Evolutionary conservation across 148 eudicot species (phyloP).

Genomic region (Amaranthus palmeri): DNA sequence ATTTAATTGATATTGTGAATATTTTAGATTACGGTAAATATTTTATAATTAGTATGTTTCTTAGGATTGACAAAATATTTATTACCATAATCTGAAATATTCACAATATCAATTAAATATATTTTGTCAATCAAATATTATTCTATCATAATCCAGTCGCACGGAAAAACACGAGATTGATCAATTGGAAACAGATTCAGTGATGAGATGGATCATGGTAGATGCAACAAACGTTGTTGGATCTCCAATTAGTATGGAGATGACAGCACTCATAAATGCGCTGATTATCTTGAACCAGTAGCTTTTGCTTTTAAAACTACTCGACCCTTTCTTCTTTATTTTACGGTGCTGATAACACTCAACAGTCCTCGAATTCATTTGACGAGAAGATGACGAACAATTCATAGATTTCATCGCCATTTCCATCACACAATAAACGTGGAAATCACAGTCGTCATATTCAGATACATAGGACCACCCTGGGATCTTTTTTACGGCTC

Average conservation of each 20-base stretch:
- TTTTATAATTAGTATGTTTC: too few species aligned
- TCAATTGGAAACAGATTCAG: conserved; percentile 39
- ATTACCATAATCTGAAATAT: too few species aligned
- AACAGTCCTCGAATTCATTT: too few species aligned
- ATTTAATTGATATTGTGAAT: too few species aligned
- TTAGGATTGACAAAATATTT: too few species aligned
- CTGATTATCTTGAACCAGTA: neutral
- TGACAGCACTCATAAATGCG: neutral
- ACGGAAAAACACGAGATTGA: conserved; percentile 32
- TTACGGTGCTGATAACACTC: too few species aligned
- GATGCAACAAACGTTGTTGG: neutral
- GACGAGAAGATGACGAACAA: neutral
- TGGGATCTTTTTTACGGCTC: neutral
- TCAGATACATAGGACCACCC: conserved; percentile 12
- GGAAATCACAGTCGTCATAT: neutral
- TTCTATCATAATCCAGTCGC: conserved; percentile 38
- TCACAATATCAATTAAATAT: too few species aligned
- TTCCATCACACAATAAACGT: conserved; percentile 1
- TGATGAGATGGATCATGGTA: neutral
- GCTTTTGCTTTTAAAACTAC: neutral
- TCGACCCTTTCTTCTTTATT: neutral
- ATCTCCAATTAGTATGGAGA: conserved; percentile 6
- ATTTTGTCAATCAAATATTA: neutral
- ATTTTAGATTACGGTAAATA: too few species aligned
- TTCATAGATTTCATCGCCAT: neutral